Evolutionary conservation across 257 asterid genomes (phyloP).

Genomic region (Jaltomata sinuosa): DNA sequence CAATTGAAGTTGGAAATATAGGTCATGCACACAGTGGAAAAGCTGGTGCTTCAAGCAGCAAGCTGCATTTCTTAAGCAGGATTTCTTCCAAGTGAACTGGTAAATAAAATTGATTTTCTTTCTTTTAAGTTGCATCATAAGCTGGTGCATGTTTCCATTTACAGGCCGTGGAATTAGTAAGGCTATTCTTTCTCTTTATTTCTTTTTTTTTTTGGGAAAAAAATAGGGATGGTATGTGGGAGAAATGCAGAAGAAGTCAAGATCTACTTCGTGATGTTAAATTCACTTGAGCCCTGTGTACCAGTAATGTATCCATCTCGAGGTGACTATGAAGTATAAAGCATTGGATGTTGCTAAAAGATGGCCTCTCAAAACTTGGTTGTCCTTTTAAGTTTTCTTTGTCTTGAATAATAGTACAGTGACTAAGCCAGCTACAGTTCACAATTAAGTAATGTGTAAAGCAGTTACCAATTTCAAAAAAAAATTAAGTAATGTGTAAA

Average conservation of each 20-base stretch:
- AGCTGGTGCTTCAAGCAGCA: conserved; percentile 19
- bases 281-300: conserved; percentile 10
- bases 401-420: background rate
- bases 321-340: conserved; percentile 6
- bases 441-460: background rate
- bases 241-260: background rate
- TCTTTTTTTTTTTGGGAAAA: background rate
- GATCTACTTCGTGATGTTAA: conserved; percentile 3
- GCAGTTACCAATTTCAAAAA: too few species aligned
- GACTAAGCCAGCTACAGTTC: background rate
- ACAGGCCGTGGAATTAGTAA: background rate
- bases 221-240: background rate
- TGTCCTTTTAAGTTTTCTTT: background rate
- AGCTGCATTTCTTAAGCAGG: conserved; percentile 9
- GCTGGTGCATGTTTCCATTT: background rate
- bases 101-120: background rate
- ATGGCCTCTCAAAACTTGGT: background rate
- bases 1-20: conserved; percentile 6
- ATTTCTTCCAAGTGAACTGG: conserved; percentile 18
- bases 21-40: conserved; percentile 6
- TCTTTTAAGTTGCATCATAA: background rate
- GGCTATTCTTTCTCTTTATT: background rate
- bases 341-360: conserved; percentile 6
- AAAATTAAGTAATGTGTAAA: background rate
- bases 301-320: conserved; percentile 2